A percentile compares a stretch with the other conserved stretches of the same genome.
Conservation (phyloP, 768 basidiomycete genomes). For the Tulasnella sp. region DNA sequence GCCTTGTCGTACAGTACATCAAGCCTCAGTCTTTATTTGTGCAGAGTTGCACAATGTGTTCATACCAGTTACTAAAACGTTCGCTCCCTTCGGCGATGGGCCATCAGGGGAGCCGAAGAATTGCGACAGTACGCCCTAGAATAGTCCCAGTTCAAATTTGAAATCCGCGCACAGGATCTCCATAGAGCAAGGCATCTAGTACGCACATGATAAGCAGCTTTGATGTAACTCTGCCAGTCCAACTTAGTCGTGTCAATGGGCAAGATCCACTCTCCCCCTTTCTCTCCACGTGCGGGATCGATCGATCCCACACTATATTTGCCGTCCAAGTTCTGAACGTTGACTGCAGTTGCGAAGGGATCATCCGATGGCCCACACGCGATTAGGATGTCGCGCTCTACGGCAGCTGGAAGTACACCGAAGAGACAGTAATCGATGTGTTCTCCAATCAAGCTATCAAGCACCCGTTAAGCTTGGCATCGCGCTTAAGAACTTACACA, state of each 20-base stretch:
- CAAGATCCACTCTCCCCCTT: conserved; percentile 44
- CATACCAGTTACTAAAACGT: conserved; percentile 62
- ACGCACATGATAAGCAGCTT: conserved; percentile 72
- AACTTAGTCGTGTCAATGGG: conserved; percentile 60
- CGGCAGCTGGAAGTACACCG: conserved; percentile 74
- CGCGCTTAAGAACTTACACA: neutral
- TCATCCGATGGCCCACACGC: conserved; percentile 44
- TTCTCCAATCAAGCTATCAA: conserved; percentile 28
- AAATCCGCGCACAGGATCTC: neutral
- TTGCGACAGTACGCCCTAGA: conserved; percentile 54
- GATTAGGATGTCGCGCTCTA: conserved; percentile 74
- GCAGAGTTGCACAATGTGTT: neutral
- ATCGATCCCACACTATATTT: conserved; percentile 53
- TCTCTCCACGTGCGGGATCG: conserved; percentile 34
- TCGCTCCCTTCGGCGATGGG: conserved; percentile 42
- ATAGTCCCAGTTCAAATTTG: neutral
- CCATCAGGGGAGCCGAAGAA: conserved; percentile 33
- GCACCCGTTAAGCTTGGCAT: neutral
- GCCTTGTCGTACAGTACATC: neutral
- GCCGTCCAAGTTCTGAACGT: conserved; percentile 27
- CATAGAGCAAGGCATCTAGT: conserved; percentile 2
- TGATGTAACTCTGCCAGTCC: conserved; percentile 81
- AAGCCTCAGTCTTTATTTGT: neutral
- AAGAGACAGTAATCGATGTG: conserved; percentile 75
- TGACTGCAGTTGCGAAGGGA: conserved; percentile 27